Percentiles rank a stretch among this genome's conserved stretches.
Evolutionary conservation across 2,329 filamentous ascomycete species (phyloP).

Genomic region (Cyanodermella asteris): DNA sequence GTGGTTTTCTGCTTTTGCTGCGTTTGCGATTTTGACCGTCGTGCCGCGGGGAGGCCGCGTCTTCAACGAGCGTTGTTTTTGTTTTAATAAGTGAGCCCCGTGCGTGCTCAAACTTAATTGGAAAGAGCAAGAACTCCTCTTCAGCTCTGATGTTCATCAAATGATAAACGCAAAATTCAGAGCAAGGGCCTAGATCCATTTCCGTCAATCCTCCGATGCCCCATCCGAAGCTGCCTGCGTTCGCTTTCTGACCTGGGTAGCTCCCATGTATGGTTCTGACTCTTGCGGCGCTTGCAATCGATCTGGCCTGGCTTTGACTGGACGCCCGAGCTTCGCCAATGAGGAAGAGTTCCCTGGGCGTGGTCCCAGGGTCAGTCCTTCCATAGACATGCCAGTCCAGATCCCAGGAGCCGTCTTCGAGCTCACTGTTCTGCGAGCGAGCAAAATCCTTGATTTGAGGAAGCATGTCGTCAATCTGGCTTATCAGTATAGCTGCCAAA

Average conservation of each 20-base stretch:
- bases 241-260: conserved; percentile 30
- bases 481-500: conserved; percentile 24
- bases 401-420: conserved; percentile 8
- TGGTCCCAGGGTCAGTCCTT: conserved; percentile 16
- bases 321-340: conserved; percentile 25
- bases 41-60: no score
- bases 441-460: conserved; percentile 13
- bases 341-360: conserved; percentile 22
- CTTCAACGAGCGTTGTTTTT: no score
- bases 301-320: conserved; percentile 23
- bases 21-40: no score
- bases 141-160: no score
- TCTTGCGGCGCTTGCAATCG: conserved; percentile 20
- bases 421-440: conserved; percentile 6
- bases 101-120: no score
- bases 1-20: no score
- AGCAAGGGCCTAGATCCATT: no score
- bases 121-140: no score
- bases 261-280: conserved; percentile 23
- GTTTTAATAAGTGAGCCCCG: no score
- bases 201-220: no score
- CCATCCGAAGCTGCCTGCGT: conserved; percentile 30
- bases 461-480: conserved; percentile 18
- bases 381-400: conserved; percentile 27
- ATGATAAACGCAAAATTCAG: no score